Evolutionary conservation across 2,329 filamentous ascomycete genomes (phyloP).

Genomic region (Ramichloridium luteum): DNA sequence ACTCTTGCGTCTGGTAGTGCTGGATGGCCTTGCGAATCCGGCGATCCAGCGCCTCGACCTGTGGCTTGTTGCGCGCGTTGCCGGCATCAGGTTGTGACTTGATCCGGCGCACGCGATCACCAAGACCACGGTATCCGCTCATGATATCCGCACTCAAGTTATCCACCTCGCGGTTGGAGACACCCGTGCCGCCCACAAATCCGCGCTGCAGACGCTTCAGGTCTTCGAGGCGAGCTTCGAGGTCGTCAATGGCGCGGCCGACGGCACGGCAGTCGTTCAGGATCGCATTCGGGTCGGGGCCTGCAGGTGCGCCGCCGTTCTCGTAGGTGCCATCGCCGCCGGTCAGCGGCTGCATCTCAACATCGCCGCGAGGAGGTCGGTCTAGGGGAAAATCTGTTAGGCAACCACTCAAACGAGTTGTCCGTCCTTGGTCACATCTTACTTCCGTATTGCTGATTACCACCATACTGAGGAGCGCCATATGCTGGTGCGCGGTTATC

Average conservation of each 20-base stretch:
- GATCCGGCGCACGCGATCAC: constrained; percentile 65
- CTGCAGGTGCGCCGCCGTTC: constrained; percentile 15
- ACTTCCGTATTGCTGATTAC: too few species aligned
- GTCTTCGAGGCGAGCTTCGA: constrained; percentile 60
- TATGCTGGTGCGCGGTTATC: constrained; percentile 20
- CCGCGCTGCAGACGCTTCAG: constrained; percentile 60
- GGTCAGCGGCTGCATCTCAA: constrained; percentile 58
- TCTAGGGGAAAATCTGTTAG: background rate
- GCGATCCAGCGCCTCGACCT: constrained; percentile 70
- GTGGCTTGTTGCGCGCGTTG: constrained; percentile 59
- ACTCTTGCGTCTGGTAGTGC: constrained; percentile 69
- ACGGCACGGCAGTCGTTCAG: constrained; percentile 77
- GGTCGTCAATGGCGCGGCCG: constrained; percentile 60
- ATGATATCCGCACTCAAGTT: constrained; percentile 67
- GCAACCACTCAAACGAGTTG: too few species aligned
- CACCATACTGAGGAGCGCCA: constrained; percentile 17
- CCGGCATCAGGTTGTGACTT: constrained; percentile 68
- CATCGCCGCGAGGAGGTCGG: constrained; percentile 28
- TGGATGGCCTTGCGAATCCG: constrained; percentile 71
- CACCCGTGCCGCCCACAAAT: constrained; percentile 56
- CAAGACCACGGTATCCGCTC: constrained; percentile 66
- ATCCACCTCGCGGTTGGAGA: constrained; percentile 56
- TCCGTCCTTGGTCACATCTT: too few species aligned
- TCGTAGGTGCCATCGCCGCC: constrained; percentile 31
- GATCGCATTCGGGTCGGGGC: constrained; percentile 56